Conservation (phyloP, 257 asterid species). For the Gentiana straminea region DNA sequence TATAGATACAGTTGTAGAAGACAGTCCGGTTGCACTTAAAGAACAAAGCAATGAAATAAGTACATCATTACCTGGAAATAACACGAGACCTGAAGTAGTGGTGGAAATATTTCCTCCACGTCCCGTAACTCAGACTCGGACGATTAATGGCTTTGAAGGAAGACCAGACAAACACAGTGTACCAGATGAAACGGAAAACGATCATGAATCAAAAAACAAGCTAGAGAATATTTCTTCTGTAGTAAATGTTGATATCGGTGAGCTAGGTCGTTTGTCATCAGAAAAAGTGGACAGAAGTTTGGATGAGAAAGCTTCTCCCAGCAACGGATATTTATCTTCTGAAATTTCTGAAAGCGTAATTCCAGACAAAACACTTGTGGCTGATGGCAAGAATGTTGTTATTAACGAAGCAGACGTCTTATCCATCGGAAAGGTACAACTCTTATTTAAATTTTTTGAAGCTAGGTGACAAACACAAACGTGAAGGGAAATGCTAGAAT, state of each 20-base stretch:
- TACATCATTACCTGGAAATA: slow-evolving; percentile 11
- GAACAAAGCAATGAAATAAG: slow-evolving; percentile 6
- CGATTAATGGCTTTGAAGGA: slow-evolving; percentile 21
- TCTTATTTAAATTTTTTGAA: not conserved
- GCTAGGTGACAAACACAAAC: not conserved
- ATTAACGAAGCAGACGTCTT: slow-evolving; percentile 20
- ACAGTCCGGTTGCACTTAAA: slow-evolving; percentile 4
- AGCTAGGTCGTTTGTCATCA: slow-evolving; percentile 12
- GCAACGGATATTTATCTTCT: slow-evolving; percentile 16
- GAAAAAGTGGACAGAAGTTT: slow-evolving; percentile 10
- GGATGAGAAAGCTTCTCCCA: slow-evolving; percentile 16
- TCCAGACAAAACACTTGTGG: slow-evolving; percentile 8
- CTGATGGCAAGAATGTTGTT: slow-evolving; percentile 2
- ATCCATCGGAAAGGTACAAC: slow-evolving; percentile 14
- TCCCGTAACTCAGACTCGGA: slow-evolving; percentile 33
- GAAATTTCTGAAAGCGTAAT: slow-evolving; percentile 19
- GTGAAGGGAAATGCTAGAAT: not conserved
- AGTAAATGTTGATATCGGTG: slow-evolving; percentile 12
- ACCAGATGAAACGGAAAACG: slow-evolving; percentile 15
- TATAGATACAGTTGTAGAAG: slow-evolving; percentile 13
- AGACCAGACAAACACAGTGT: slow-evolving; percentile 19
- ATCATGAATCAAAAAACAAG: slow-evolving; percentile 14
- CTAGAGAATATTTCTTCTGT: slow-evolving; percentile 14
- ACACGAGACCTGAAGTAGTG: slow-evolving; percentile 16
- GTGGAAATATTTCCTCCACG: slow-evolving; percentile 73